Percentiles rank a stretch among this genome's conserved stretches.
phyloP scores from a whole-genome alignment of 176 grass and related monocot species.

The Elaeis guineensis region DNA sequence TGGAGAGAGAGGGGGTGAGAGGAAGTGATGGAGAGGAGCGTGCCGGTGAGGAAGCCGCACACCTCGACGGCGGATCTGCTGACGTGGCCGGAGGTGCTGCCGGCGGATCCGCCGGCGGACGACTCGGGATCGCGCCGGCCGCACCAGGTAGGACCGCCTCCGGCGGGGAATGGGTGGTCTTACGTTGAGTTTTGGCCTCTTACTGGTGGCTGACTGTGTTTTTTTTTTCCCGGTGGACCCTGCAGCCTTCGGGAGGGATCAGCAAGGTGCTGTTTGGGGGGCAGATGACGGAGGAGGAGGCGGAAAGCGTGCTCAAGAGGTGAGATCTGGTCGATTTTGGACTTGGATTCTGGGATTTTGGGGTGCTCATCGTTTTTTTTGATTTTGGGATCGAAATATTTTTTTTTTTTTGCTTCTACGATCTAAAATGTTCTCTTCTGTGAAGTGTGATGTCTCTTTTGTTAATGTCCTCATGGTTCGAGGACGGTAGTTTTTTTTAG shows the following conservation, averaged over 20 bases:
- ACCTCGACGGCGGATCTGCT: conserved; percentile 82
- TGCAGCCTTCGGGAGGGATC: conserved; percentile 84
- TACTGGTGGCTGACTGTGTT: conserved; percentile 2
- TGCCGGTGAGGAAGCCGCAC: conserved; percentile 93
- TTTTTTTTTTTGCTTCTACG: conserved; percentile 9
- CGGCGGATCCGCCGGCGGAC: conserved; percentile 19
- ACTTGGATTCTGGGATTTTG: background rate
- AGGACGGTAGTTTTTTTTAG: too few relatives aligned
- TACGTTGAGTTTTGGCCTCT: background rate
- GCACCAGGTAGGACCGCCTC: conserved; percentile 35
- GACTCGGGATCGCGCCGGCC: conserved; percentile 36
- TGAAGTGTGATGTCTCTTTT: too few relatives aligned
- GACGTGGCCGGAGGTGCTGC: conserved; percentile 67
- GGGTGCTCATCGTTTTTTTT: background rate
- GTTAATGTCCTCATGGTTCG: too few relatives aligned
- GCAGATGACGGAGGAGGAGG: conserved; percentile 89
- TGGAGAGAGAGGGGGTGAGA: conserved; percentile 22
- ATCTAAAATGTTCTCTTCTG: too few relatives aligned
- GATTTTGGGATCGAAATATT: background rate
- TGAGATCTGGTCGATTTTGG: conserved; percentile 27
- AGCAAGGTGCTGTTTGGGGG: conserved; percentile 90
- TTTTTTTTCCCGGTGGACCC: background rate
- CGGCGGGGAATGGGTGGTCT: background rate
- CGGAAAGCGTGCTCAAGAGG: conserved; percentile 85
- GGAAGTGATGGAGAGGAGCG: conserved; percentile 62